Base-by-base conservation (phyloP, 768 basidiomycete genomes). In the Phylloporus sp. region DNA sequence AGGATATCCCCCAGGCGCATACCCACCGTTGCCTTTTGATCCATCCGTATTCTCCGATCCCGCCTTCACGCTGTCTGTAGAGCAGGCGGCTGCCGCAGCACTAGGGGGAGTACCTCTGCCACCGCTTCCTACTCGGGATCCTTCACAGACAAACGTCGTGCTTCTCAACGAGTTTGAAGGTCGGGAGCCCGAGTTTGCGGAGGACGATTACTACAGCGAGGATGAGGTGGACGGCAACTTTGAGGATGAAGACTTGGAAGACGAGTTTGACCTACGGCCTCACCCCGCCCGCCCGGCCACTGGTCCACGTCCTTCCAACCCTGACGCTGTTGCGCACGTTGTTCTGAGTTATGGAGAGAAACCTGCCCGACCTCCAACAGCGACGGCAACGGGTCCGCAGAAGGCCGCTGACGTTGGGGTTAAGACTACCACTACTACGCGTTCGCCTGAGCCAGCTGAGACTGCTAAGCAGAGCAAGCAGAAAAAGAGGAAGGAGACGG, bases 1-100 rank as follows among this genome's bases (percentile, higher is more conserved):
- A 22, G 68, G 71, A 40, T 70, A 69, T 61, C 69, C 72, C 9
- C 67, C 73, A 9, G 73, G 71, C 21, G 61, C 71, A 55, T 70
- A 66, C 54, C 69, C 70, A 28, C 57, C 69, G 4, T 56, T 74
- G 32, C 75, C 75, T 14, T 74, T 78, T 54, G 77, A 79, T 57
- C 70, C 77, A 22, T 67, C 76, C 32, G 71, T 80, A 54, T 75
- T 80, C 56, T 71, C 73, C 22, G 78, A 79, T 61, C 74, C 78
- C 9, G 73, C 73, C 39, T 76, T 80, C 56, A 70, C 66, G 9
- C 63, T 72, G 4, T 75, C 76, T 39, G 72, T 79, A 57, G 77
- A 78, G 46, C 73, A 77, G 54, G 72, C 71, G 6, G 68, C 69
- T 18, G 71, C 68, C 17, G 66, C 67, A 39, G 68, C 64, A 27